phyloP scores from a whole-genome alignment of 2,329 filamentous ascomycete species.

The Didymella exigua region DNA sequence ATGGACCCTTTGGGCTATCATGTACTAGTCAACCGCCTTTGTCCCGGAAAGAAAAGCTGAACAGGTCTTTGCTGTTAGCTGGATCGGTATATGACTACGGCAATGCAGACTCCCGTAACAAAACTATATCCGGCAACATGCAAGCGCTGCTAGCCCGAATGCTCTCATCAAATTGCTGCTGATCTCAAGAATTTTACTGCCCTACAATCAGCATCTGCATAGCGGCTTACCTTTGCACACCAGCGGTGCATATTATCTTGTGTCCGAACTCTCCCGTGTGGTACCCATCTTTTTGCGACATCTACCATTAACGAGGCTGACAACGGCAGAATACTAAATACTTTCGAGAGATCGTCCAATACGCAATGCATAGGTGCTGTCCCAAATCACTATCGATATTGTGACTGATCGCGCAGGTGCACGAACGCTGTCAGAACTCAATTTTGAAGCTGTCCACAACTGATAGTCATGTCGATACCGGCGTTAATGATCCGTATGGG shows the following conservation, averaged over 20 bases:
- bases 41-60: constrained; percentile 19
- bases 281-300: not conserved
- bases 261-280: constrained; percentile 18
- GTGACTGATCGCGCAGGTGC: constrained; percentile 21
- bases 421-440: not conserved
- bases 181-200: constrained; percentile 23
- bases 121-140: not conserved
- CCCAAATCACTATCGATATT: constrained; percentile 20
- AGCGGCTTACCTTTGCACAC: constrained; percentile 14
- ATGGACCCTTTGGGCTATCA: not conserved
- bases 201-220: constrained; percentile 11
- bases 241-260: constrained; percentile 19
- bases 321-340: constrained; percentile 14
- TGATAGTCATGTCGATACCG: constrained; percentile 19
- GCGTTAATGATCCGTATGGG: constrained; percentile 24
- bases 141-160: constrained; percentile 10
- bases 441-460: constrained; percentile 2
- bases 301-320: constrained; percentile 4
- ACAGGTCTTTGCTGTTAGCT: constrained; percentile 16
- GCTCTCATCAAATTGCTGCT: constrained; percentile 24
- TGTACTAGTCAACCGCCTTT: constrained; percentile 16
- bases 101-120: not conserved
- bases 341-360: constrained; percentile 1
- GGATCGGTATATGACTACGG: constrained; percentile 15
- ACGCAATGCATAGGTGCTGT: constrained; percentile 14